phyloP scores from a whole-genome alignment of 2,329 filamentous ascomycete genomes.

The Hypoxylon sp. region DNA sequence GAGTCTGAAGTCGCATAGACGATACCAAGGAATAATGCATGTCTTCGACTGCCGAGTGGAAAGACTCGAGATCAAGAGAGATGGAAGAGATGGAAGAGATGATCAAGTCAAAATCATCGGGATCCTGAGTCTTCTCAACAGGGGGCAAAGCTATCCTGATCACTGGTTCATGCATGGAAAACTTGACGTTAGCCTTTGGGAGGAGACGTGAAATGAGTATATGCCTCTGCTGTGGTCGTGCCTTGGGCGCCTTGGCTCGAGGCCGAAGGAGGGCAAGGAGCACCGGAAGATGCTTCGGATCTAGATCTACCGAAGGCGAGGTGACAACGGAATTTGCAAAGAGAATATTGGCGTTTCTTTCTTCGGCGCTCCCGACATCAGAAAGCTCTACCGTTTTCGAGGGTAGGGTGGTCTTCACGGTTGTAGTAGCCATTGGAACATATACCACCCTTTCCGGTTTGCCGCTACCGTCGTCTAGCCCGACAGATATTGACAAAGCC shows the following conservation, averaged over 20 bases:
- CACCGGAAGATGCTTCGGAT: constrained; percentile 89
- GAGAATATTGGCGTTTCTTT: constrained; percentile 93
- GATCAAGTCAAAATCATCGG: constrained; percentile 90
- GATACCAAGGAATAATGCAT: constrained; percentile 87
- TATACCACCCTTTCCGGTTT: constrained; percentile 89
- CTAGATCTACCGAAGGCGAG: constrained; percentile 91
- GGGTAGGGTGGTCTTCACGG: constrained; percentile 89
- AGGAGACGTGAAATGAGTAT: constrained; percentile 86
- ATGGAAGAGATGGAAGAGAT: constrained; percentile 95
- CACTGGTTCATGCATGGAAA: constrained; percentile 96
- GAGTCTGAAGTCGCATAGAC: constrained; percentile 82
- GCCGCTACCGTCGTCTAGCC: constrained; percentile 87
- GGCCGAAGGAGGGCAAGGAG: constrained; percentile 77
- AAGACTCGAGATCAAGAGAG: constrained; percentile 91
- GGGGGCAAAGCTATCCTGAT: constrained; percentile 87
- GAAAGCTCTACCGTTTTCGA: constrained; percentile 90
- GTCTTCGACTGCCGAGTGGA: constrained; percentile 85
- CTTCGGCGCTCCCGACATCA: constrained; percentile 73
- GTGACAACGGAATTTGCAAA: constrained; percentile 97
- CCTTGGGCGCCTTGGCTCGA: constrained; percentile 53
- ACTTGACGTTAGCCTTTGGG: constrained; percentile 92
- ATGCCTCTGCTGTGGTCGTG: constrained; percentile 61
- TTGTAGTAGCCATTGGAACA: constrained; percentile 96
- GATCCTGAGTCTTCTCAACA: constrained; percentile 67
- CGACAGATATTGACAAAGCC: constrained; percentile 90